Evolutionary conservation across 2,329 filamentous ascomycete species (phyloP), one percentile per base, ranked within the genome.

Genomic region (Monilinia fructicola): DNA sequence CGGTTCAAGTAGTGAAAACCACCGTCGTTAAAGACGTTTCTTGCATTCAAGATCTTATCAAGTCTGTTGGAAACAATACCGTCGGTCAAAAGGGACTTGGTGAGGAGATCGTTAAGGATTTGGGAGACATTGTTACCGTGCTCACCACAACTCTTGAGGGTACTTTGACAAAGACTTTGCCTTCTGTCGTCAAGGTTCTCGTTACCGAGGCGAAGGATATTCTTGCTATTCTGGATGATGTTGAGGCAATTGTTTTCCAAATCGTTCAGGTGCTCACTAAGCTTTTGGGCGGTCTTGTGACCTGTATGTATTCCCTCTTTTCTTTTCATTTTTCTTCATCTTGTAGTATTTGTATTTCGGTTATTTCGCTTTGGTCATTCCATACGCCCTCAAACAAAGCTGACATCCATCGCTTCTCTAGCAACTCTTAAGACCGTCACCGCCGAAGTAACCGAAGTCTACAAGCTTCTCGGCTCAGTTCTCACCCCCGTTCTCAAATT

Each of bases 401-500:
- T 46, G 21, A 31, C 28, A 46, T 9, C 28, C 10, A 14, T 0
- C 31, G 1, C 31, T 6, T 6, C 31, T 46, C 11, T n/a, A 62
- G 59, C 44, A 21, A 40, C 35, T n/a, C 21, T 52, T 3, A 4
- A 50, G 23, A 44, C 53, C 11, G 23, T 53, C 12, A 40, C 14
- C n/a, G 26, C 46, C 2, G 28, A 53, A 26, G 18, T 62, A 23
- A 21, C 7, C 0, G 46, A 16, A 50, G 21, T 62, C 14, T 53
- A 26, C 31, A n/a, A 3, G 1, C 44, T 62, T 18, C 44, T 62
- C 42, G 6, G 21, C 4, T 31, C 44, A 26, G 12, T 53, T 14
- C 59, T 62, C 59, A 53, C 44, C 46, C 44, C 28, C 12, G 7
- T 62, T 14, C 23, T 62, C n/a, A 40, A 2, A 21, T 62, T 35